Base-by-base conservation (phyloP, 106 monocot genomes). In the Gastrodia elata region DNA sequence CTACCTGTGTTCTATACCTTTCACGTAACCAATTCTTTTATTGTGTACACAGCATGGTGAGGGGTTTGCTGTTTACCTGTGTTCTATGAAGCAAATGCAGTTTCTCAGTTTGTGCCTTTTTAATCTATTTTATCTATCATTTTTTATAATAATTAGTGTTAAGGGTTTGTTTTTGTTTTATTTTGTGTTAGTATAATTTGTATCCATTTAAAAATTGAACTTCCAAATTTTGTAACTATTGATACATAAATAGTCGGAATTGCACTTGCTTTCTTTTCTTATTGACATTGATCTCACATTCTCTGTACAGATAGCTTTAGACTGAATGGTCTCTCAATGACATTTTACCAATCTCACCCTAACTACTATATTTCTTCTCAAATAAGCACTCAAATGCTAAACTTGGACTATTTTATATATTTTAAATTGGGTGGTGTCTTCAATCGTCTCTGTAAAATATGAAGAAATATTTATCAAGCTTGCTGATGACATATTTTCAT, bases 401-500 rank as follows among this genome's bases (percentile, higher is more conserved):
- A 14, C 30, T 61, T 30, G 6, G 30, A 59, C 59, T 59, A 61
- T 57, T 26, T 27, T 24, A 61, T 61, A 61, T 61, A 32, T 61
- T 14, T 28, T 61, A 13, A 32, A 61, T 30, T 13, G 2, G 9
- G 28, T 61, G 30, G 30, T 61, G 25, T 58, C 11, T 61, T 61
- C 2, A 1, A 28, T 26, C 13, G 10, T 61, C 57, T 57, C 24
- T 24, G 8, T 57, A 27, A 24, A 57, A 27, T 27, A 32, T 61
- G 32, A 24, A 32, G 14, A 61, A 3, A 61, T 32, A 32, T 61
- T 61, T 13, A 13, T 61, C 32, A 61, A 27, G 18, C 67, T 37
- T 67, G 13, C 32, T 67, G 67, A 64, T 13, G 38, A 0, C 18
- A 67, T 38, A n/a, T 67, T n/a, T 27, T 69, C 69, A 67, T 74